A percentile compares a stretch with the other conserved stretches of the same genome.
These are phyloP conservation scores for Endothia cerciana DNA, from an alignment of 2,329 filamentous ascomycete species.

Conservation along the genomic window DNA sequence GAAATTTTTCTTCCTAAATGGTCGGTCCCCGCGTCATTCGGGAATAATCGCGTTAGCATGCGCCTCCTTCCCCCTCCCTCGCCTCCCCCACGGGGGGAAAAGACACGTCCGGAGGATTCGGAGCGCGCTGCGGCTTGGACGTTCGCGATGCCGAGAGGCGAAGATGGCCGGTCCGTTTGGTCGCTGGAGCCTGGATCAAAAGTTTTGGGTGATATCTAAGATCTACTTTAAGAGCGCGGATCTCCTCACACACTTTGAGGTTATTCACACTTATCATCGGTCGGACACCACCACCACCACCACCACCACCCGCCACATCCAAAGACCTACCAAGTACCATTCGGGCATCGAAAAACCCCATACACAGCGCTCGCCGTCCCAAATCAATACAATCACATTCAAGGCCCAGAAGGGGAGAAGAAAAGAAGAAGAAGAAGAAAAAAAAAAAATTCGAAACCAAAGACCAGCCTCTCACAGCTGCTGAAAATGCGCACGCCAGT, in stretches of 20 bases:
- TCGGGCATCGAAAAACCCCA: neutral
- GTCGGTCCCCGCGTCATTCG: neutral
- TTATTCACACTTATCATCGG: neutral
- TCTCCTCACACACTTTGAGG: neutral
- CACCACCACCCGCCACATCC: neutral
- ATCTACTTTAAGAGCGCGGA: neutral
- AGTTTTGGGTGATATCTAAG: neutral
- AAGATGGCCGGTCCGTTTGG: neutral
- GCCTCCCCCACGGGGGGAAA: too few relatives aligned
- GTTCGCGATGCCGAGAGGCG: neutral
- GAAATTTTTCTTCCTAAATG: neutral
- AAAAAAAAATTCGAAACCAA: too few relatives aligned
- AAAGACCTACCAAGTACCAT: neutral
- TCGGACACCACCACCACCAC: neutral
- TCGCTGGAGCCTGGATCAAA: neutral
- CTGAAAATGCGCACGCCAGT: neutral
- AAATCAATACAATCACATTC: neutral
- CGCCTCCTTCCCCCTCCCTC: too few relatives aligned
- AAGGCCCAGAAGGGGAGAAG: neutral
- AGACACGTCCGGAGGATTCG: conserved; percentile 1
- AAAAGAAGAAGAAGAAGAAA: too few relatives aligned
- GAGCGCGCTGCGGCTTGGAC: neutral
- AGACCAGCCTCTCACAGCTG: neutral
- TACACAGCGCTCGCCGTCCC: neutral
- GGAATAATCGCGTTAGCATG: neutral